These are phyloP conservation scores for Globisporangium splendens DNA, from an alignment of 352 stramenopile species.

Conservation along the genomic window DNA sequence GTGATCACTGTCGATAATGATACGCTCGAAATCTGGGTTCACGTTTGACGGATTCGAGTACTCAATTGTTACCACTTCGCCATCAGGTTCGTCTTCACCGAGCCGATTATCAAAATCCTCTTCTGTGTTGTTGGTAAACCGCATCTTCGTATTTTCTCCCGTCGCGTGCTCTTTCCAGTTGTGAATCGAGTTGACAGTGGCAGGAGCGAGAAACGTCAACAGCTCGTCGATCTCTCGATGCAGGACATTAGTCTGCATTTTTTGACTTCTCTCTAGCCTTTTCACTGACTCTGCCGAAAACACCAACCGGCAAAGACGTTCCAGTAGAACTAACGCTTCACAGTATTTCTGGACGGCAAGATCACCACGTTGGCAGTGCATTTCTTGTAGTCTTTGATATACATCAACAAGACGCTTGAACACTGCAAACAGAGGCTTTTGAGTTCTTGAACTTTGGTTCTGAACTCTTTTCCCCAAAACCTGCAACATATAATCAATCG, in stretches of 20 bases:
- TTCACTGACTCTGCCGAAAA: neutral
- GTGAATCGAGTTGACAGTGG: neutral
- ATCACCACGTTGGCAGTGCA: neutral
- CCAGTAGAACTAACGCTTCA: neutral
- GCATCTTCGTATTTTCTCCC: no score
- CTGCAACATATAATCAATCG: no score
- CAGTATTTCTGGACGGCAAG: neutral
- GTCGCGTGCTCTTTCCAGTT: neutral
- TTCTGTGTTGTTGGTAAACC: neutral
- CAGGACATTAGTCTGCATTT: neutral
- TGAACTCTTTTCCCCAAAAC: slow-evolving; percentile 6
- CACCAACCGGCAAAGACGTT: neutral
- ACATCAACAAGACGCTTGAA: neutral
- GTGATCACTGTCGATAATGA: no score
- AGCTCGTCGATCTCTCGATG: slow-evolving; percentile 2
- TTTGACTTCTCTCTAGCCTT: slow-evolving; percentile 1
- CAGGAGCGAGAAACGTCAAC: neutral
- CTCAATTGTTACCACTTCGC: neutral
- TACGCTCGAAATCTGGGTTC: no score
- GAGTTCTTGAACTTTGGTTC: neutral
- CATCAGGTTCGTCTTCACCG: neutral
- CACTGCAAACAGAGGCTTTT: neutral
- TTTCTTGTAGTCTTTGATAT: neutral
- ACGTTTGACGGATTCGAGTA: no score
- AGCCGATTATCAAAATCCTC: no score